Base-by-base conservation (phyloP, 139 green algal genomes). In the Chara braunii region DNA sequence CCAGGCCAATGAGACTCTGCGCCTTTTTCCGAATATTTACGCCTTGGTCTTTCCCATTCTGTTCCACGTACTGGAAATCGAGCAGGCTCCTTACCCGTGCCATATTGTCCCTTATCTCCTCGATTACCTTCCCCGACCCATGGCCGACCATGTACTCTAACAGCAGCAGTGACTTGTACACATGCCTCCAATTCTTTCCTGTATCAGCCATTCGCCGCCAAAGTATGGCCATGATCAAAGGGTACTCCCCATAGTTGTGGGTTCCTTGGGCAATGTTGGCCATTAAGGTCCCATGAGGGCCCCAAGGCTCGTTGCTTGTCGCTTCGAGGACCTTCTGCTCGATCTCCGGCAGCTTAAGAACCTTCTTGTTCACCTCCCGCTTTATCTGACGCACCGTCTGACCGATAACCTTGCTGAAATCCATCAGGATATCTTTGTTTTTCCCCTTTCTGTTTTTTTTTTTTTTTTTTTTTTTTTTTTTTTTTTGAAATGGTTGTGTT, bases 91-190 rank as follows among this genome's bases (percentile, higher is more conserved):
- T 51, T 31, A 96, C 72, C 40, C 76, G 62, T 32, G 83, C 73
- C 1, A 31, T n/a, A 26, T 78, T 37, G 9, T 70, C 8, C 71
- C 73, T 1, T 60, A 51, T 11, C 3, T 34, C 40, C 84, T 71
- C 64, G 72, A 87, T 6, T 33, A 59, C 9, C 73, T 58, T 14
- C 56, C 78, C 44, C 82, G 85, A 1, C 76, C 78, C 50, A 82
- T 85, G 64, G 0, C 83, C 66, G 23, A 90, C 40, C 30, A 96
- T 70, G 64, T 87, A 96, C 73, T 97, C 90, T 26, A 96, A 60
- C 18, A 94, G 78, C 7, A 83, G 86, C 29, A 95, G 71, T 1
- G 82, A 14, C 66, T 84, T 84, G 58, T 84, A 84, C 30, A 81
- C 72, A 32, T 84, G 69, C 6, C 78, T 28, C 78, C 78, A 84